Conservation (phyloP, 2,329 filamentous ascomycete species). For the Akanthomyces uredinophilus region DNA sequence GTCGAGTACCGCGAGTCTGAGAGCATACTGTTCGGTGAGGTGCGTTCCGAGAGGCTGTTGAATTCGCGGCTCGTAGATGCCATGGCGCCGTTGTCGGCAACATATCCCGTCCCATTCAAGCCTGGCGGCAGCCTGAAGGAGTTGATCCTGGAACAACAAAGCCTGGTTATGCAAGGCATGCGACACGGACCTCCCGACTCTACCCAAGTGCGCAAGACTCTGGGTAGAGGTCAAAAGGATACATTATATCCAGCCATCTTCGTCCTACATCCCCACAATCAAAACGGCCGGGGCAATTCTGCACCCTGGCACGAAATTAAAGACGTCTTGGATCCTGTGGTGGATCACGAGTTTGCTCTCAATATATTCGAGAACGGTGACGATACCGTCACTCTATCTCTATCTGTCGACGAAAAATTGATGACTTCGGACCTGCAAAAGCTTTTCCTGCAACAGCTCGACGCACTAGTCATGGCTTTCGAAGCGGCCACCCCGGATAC, state of each 20-base stretch:
- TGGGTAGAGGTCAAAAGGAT: background rate
- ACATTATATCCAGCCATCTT: background rate
- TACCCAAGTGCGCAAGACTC: background rate
- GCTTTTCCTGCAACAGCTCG: conserved; percentile 2
- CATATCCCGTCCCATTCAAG: conserved; percentile 1
- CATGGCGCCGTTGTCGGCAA: conserved; percentile 8
- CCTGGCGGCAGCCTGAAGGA: background rate
- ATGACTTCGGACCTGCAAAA: background rate
- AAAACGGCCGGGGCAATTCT: background rate
- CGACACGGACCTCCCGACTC: background rate
- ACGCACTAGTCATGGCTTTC: background rate
- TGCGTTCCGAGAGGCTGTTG: conserved; percentile 3
- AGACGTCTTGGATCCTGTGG: background rate
- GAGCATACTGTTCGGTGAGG: background rate
- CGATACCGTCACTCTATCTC: background rate
- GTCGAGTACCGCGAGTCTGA: background rate
- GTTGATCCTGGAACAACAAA: background rate
- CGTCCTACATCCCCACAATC: conserved; percentile 3
- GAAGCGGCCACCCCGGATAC: background rate
- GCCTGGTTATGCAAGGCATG: background rate
- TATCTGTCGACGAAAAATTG: background rate
- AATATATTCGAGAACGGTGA: background rate
- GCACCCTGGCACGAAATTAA: background rate
- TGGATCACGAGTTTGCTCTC: conserved; percentile 1
- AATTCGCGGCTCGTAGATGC: conserved; percentile 1